Conservation (phyloP, 1,284 basidiomycete species). For the Vanrija humicola region DNA sequence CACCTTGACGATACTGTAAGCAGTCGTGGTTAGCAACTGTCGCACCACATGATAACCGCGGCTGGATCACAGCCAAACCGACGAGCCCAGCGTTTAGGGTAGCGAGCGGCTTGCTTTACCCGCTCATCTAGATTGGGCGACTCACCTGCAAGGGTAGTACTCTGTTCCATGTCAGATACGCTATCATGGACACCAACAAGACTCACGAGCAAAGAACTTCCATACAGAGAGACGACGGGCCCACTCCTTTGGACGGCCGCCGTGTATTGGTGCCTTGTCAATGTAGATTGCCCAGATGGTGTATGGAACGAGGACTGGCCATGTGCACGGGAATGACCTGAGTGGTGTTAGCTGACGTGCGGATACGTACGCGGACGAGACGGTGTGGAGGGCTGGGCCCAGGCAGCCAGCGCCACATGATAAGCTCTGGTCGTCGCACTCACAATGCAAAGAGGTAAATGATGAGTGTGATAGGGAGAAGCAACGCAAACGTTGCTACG, state of each 20-base stretch:
- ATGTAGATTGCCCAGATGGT: conserved; percentile 69
- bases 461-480: conserved; percentile 66
- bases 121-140: conserved; percentile 9
- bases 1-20: too few relatives aligned
- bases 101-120: background rate
- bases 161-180: conserved; percentile 60
- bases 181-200: background rate
- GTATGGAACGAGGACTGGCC: conserved; percentile 82
- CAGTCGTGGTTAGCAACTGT: too few relatives aligned
- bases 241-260: conserved; percentile 74
- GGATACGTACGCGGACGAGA: background rate
- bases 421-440: conserved; percentile 36
- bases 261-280: conserved; percentile 72
- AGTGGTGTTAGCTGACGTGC: background rate
- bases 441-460: conserved; percentile 77
- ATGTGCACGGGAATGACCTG: conserved; percentile 83
- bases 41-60: too few relatives aligned
- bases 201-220: conserved; percentile 53
- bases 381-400: background rate
- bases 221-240: conserved; percentile 68
- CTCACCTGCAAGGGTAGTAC: conserved; percentile 69
- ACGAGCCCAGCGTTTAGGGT: too few relatives aligned
- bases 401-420: conserved; percentile 3
- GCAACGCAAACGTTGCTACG: conserved; percentile 80
- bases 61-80: too few relatives aligned